These are phyloP conservation scores for Ajuga chamaepitys DNA, from an alignment of 257 asterid species.

Conservation along the genomic window DNA sequence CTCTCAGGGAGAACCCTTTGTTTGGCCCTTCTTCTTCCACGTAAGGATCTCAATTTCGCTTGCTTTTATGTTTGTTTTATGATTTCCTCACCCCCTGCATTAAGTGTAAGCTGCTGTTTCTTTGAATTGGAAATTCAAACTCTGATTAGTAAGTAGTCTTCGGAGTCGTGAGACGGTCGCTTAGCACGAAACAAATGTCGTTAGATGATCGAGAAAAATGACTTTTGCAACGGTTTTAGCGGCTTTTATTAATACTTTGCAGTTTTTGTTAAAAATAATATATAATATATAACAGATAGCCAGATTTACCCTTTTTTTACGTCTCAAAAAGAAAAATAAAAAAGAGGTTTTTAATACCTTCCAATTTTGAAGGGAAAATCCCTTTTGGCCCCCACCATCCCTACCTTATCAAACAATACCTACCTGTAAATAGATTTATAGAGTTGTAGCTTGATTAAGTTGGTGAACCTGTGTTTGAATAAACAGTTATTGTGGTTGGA, in stretches of 20 bases:
- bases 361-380: neutral
- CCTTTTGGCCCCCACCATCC: neutral
- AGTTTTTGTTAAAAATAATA: no score
- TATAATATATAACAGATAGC: no score
- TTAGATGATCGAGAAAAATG: no score
- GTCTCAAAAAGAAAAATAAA: no score
- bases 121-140: neutral
- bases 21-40: slow-evolving; percentile 86
- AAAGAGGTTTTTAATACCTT: neutral
- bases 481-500: neutral
- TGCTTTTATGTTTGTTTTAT: neutral
- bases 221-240: no score
- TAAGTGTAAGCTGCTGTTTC: no score
- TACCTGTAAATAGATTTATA: no score
- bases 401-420: neutral
- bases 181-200: no score
- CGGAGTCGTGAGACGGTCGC: no score
- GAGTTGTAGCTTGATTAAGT: neutral
- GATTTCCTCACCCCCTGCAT: no score
- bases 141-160: no score
- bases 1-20: slow-evolving; percentile 67
- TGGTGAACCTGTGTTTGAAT: neutral
- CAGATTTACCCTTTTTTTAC: neutral
- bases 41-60: slow-evolving; percentile 31
- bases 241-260: no score